A percentile compares a stretch with the other conserved stretches of the same genome.
Conservation (phyloP, 2,329 filamentous ascomycete genomes). For the Paecilomyces niveus region DNA sequence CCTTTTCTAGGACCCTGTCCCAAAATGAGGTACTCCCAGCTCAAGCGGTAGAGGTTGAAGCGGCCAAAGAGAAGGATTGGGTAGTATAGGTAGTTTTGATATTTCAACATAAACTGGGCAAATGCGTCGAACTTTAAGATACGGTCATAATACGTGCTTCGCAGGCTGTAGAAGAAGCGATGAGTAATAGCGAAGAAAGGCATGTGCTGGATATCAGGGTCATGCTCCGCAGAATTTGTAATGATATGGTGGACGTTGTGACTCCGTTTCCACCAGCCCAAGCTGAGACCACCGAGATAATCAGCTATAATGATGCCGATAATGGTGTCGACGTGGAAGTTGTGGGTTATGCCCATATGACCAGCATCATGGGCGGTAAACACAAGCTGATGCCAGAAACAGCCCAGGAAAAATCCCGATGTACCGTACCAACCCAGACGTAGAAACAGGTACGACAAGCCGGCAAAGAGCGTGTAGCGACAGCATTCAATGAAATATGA, state of each 20-base stretch:
- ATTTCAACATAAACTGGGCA: conserved; percentile 62
- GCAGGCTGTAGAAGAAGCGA: conserved; percentile 64
- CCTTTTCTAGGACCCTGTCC: conserved; percentile 67
- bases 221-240: conserved; percentile 90
- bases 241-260: conserved; percentile 97
- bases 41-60: conserved; percentile 79
- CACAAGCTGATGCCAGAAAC: conserved; percentile 1
- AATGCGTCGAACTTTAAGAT: conserved; percentile 70
- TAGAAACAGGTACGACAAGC: conserved; percentile 55
- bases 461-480: conserved; percentile 65
- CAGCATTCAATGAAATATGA: conserved; percentile 68
- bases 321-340: conserved; percentile 72
- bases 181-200: conserved; percentile 85
- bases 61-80: conserved; percentile 71
- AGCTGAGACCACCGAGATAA: conserved; percentile 78
- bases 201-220: conserved; percentile 89
- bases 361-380: conserved; percentile 58
- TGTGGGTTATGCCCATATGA: conserved; percentile 95
- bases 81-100: conserved; percentile 80
- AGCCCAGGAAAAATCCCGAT: conserved; percentile 56
- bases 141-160: conserved; percentile 76
- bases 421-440: conserved; percentile 58
- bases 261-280: conserved; percentile 96
- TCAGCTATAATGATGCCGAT: conserved; percentile 89
- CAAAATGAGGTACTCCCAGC: conserved; percentile 67